phyloP scores from a whole-genome alignment of 768 basidiomycete genomes.

The Baorangia bicolor region DNA sequence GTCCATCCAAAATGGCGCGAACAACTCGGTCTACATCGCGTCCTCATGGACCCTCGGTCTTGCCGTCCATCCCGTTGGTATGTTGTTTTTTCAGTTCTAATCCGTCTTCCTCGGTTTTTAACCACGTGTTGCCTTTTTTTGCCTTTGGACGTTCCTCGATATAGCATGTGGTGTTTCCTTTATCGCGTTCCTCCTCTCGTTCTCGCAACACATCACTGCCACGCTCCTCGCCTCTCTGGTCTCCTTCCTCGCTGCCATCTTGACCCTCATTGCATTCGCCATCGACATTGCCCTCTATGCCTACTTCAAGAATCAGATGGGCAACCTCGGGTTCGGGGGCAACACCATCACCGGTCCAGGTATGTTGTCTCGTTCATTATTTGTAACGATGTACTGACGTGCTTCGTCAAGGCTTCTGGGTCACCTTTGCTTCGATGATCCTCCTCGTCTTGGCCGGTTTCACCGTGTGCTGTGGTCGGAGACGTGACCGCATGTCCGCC shows the following conservation, averaged over 20 bases:
- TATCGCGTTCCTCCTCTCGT: constrained; percentile 59
- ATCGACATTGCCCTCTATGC: constrained; percentile 75
- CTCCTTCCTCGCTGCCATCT: constrained; percentile 65
- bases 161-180: constrained; percentile 55
- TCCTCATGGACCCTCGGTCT: constrained; percentile 72
- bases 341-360: constrained; percentile 64
- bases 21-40: constrained; percentile 40
- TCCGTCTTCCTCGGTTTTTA: neutral
- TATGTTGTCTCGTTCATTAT: constrained; percentile 31
- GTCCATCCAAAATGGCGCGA: constrained; percentile 21
- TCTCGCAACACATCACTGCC: constrained; percentile 54
- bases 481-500: constrained; percentile 50
- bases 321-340: constrained; percentile 41
- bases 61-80: constrained; percentile 74
- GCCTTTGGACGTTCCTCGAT: neutral
- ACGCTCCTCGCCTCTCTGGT: constrained; percentile 44
- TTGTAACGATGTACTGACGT: neutral
- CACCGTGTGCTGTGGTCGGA: constrained; percentile 69
- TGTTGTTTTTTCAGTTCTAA: constrained; percentile 22
- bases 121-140: constrained; percentile 3
- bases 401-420: constrained; percentile 63
- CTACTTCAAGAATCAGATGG: constrained; percentile 57
- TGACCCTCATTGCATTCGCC: constrained; percentile 72
- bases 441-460: constrained; percentile 63
- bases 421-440: constrained; percentile 66